Evolutionary conservation across 305 asterid genomes (phyloP).

Genomic region (Plantago rigida): DNA sequence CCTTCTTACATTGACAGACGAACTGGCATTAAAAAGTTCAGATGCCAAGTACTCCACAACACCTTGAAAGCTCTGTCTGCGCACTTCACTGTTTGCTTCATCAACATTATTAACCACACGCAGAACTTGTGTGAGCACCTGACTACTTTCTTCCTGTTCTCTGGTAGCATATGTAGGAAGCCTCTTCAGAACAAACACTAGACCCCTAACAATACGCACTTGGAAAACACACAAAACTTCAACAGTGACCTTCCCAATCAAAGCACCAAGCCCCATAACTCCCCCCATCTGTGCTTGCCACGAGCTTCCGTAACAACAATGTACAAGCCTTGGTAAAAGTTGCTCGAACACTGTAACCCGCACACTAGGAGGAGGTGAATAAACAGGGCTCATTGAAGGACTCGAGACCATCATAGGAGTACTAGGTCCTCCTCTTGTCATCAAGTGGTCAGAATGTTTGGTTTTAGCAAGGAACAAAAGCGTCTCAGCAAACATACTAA

Average conservation of each 20-base stretch:
- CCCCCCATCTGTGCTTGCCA: conserved; percentile 99
- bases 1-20: conserved; percentile 77
- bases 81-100: conserved; percentile 91
- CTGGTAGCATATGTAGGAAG: conserved; percentile 87
- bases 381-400: conserved; percentile 95
- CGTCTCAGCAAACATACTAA: conserved; percentile 70
- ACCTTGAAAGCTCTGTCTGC: conserved; percentile 83
- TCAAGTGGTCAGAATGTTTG: conserved; percentile 64
- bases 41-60: conserved; percentile 93
- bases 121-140: conserved; percentile 90
- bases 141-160: conserved; percentile 96
- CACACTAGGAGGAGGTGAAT: conserved; percentile 94
- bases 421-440: conserved; percentile 86
- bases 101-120: conserved; percentile 96
- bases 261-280: conserved; percentile 88
- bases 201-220: conserved; percentile 80
- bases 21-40: conserved; percentile 79
- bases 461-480: conserved; percentile 85
- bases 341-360: conserved; percentile 93
- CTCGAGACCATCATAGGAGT: conserved; percentile 97
- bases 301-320: conserved; percentile 84
- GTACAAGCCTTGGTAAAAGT: conserved; percentile 85
- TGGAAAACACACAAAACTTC: conserved; percentile 77
- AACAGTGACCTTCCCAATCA: conserved; percentile 93
- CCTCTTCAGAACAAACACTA: conserved; percentile 89